Conservation (phyloP, 2,329 filamentous ascomycete species). For the Aspergillus quadricinctus region DNA sequence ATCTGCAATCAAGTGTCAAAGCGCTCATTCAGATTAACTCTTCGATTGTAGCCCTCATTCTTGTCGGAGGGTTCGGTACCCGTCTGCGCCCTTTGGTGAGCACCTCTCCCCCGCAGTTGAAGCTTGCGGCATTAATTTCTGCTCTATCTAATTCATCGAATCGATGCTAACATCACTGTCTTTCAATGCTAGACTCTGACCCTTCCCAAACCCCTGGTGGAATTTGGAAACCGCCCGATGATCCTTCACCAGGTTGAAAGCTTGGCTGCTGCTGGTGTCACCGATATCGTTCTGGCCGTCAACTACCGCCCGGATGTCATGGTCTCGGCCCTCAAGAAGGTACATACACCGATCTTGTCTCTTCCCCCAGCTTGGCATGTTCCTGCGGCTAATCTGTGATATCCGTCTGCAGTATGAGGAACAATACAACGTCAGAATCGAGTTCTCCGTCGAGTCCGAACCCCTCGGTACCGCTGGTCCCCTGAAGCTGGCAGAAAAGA, state of each 20-base stretch:
- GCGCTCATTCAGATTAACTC: slow-evolving; percentile 14
- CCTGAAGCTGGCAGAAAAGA: slow-evolving; percentile 88
- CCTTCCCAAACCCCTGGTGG: slow-evolving; percentile 92
- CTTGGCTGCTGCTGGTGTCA: slow-evolving; percentile 87
- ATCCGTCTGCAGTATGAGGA: slow-evolving; percentile 66
- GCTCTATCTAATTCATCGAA: not conserved
- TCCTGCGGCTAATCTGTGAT: slow-evolving; percentile 1
- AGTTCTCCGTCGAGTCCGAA: slow-evolving; percentile 94
- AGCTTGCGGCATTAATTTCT: slow-evolving; percentile 10
- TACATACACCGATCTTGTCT: slow-evolving; percentile 50
- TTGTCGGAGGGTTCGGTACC: slow-evolving; percentile 98
- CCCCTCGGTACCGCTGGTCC: slow-evolving; percentile 92
- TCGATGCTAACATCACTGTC: slow-evolving; percentile 12
- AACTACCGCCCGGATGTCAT: slow-evolving; percentile 99
- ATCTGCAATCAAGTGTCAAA: slow-evolving; percentile 5
- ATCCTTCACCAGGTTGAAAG: slow-evolving; percentile 97
- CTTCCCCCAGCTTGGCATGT: not conserved
- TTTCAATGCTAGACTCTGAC: slow-evolving; percentile 70
- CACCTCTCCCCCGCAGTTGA: slow-evolving; percentile 20
- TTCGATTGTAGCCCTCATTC: slow-evolving; percentile 73
- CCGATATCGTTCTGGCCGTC: slow-evolving; percentile 94
- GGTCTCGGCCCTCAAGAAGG: slow-evolving; percentile 88
- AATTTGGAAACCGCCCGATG: slow-evolving; percentile 99
- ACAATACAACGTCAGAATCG: slow-evolving; percentile 89
- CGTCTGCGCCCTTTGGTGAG: slow-evolving; percentile 91